Conservation (phyloP, 1,139 yeast species). For the Suhomyces maxii region DNA sequence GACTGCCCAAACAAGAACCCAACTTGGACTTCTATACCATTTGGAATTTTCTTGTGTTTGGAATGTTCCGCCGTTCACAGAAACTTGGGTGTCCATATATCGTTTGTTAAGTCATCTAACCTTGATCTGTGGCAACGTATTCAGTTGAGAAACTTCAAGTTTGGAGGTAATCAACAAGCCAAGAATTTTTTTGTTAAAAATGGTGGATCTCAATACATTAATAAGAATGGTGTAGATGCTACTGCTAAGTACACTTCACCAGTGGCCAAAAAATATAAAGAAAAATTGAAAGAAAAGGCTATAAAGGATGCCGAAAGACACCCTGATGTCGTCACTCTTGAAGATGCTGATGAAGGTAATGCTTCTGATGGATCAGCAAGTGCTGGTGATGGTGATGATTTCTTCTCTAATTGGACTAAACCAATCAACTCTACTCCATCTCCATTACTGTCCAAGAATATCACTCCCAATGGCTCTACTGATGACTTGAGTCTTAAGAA, state of each 20-base stretch:
- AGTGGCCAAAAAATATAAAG: constrained; percentile 76
- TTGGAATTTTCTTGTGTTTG: constrained; percentile 48
- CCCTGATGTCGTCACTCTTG: constrained; percentile 66
- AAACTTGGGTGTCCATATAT: constrained; percentile 50
- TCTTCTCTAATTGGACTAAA: constrained; percentile 89
- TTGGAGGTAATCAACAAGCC: constrained; percentile 89
- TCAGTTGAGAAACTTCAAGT: constrained; percentile 85
- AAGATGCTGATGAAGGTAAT: constrained; percentile 48
- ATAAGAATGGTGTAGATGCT: constrained; percentile 56
- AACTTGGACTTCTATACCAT: constrained; percentile 54
- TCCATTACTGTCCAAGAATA: constrained; percentile 50
- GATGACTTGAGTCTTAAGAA: constrained; percentile 31
- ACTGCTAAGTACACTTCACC: constrained; percentile 77
- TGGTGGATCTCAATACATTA: constrained; percentile 74
- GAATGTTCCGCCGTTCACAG: constrained; percentile 53
- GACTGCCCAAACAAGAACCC: constrained; percentile 53
- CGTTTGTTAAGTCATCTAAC: constrained; percentile 80
- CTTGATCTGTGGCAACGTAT: constrained; percentile 88
- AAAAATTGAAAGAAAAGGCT: constrained; percentile 70
- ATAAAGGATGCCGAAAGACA: constrained; percentile 63
- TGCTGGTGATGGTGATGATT: constrained; percentile 68
- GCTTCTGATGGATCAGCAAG: constrained; percentile 32
- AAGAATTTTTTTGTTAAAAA: constrained; percentile 78
- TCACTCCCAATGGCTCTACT: constrained; percentile 47
- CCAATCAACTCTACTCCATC: constrained; percentile 60